These are phyloP conservation scores for Solanum aculeatissimum DNA, from an alignment of 305 asterid species.

Conservation along the genomic window DNA sequence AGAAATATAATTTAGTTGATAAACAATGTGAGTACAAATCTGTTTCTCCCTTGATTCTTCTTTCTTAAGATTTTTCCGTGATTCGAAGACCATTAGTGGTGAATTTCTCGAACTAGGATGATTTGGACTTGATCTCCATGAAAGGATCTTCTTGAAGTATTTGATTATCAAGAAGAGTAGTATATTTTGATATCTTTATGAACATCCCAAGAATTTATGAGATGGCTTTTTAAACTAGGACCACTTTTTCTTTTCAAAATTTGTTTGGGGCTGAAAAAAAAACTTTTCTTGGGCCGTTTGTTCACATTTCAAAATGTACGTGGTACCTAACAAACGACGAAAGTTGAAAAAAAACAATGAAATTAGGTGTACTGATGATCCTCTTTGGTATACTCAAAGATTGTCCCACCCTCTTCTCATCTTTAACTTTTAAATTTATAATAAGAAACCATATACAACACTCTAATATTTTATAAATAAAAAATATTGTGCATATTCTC, in stretches of 20 bases:
- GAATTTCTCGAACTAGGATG: too few species aligned
- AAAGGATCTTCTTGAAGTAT: too few species aligned
- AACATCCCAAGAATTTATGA: too few species aligned
- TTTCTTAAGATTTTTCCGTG: too few species aligned
- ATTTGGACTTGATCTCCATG: too few species aligned
- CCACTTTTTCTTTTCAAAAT: neutral
- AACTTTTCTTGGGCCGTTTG: neutral
- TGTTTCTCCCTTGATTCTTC: too few species aligned
- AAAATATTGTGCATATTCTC: neutral
- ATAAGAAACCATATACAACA: neutral
- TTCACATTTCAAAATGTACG: neutral
- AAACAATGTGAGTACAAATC: too few species aligned
- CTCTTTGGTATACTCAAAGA: neutral
- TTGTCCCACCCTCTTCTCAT: neutral
- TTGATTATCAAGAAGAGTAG: too few species aligned
- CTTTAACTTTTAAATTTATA: too few species aligned
- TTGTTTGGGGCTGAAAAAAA: neutral
- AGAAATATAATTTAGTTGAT: too few species aligned
- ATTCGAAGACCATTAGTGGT: too few species aligned
- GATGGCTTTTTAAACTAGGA: neutral
- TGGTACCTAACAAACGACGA: neutral
- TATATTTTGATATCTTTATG: too few species aligned
- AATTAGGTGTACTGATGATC: neutral
- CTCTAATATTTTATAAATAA: neutral
- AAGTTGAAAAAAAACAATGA: neutral